Percentiles rank a stretch among this genome's conserved stretches.
Evolutionary conservation across 805 yeast genomes (phyloP).

Genomic region (Wickerhamomyces rabaulensis): DNA sequence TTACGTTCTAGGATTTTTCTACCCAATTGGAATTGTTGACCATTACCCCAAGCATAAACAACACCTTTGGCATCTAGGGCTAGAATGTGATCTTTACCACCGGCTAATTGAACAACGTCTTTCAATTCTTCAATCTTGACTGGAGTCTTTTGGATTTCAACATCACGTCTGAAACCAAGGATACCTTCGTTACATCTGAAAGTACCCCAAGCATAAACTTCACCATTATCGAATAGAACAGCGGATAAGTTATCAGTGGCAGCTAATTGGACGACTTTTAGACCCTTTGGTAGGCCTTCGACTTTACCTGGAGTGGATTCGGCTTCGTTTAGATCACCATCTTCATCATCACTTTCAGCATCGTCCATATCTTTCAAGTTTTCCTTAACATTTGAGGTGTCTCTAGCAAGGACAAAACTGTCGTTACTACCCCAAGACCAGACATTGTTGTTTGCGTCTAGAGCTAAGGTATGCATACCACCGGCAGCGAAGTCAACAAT

Average conservation of each 20-base stretch:
- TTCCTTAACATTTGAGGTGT: conserved; percentile 62
- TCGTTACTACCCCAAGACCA: conserved; percentile 99
- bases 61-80: conserved; percentile 81
- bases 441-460: conserved; percentile 69
- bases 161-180: conserved; percentile 70
- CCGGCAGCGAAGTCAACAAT: conserved; percentile 90
- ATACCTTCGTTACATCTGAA: conserved; percentile 92
- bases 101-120: conserved; percentile 75
- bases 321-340: conserved; percentile 78
- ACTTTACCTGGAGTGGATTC: conserved; percentile 89
- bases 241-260: conserved; percentile 93
- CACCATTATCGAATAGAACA: conserved; percentile 72
- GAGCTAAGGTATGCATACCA: conserved; percentile 89
- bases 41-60: conserved; percentile 97
- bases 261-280: conserved; percentile 69
- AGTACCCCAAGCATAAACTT: conserved; percentile 96
- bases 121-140: conserved; percentile 52
- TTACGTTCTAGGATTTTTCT: conserved; percentile 78
- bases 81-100: conserved; percentile 89
- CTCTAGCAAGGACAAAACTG: conserved; percentile 86
- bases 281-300: conserved; percentile 54
- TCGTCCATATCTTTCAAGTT: conserved; percentile 63
- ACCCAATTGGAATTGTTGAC: conserved; percentile 90
- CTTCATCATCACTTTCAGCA: conserved; percentile 51
- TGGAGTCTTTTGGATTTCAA: conserved; percentile 64